phyloP scores from a whole-genome alignment of 768 basidiomycete species.

The Trametes elegans region DNA sequence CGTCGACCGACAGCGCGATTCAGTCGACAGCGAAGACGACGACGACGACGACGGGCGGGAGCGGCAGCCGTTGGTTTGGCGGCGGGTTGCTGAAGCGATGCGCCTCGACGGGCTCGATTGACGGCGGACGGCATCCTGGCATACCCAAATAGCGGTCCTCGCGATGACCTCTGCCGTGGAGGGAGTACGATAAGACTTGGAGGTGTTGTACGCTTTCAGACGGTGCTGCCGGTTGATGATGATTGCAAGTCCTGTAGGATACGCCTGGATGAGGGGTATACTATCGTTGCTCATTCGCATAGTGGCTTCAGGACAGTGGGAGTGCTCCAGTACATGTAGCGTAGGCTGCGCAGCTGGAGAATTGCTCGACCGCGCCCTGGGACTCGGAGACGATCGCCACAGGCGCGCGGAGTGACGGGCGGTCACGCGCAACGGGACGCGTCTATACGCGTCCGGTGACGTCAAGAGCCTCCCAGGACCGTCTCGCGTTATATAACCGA shows the following conservation, averaged over 20 bases:
- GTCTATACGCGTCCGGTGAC: conserved; percentile 9
- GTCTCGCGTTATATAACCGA: conserved; percentile 9
- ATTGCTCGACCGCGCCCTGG: too few species aligned
- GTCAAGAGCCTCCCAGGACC: conserved; percentile 4
- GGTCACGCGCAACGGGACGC: conserved; percentile 4
- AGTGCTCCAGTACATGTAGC: too few species aligned
- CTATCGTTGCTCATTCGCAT: too few species aligned
- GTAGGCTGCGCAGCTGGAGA: too few species aligned
- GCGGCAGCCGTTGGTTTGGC: conserved; percentile 5
- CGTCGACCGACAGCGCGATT: too few species aligned
- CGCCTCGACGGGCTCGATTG: not conserved
- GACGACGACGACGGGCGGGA: not conserved
- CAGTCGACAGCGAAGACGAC: not conserved
- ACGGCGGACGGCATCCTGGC: conserved; percentile 3
- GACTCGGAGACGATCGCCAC: too few species aligned
- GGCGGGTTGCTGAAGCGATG: conserved; percentile 1
- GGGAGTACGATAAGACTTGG: not conserved
- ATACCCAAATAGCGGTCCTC: not conserved
- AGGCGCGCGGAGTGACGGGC: too few species aligned
- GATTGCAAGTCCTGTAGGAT: too few species aligned
- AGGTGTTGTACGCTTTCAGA: too few species aligned
- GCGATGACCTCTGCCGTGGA: not conserved
- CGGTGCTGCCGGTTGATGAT: too few species aligned
- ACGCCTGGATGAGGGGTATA: too few species aligned
- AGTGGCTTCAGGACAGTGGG: too few species aligned